A percentile compares a stretch with the other conserved stretches of the same genome.
Evolutionary conservation across 2,329 filamentous ascomycete species (phyloP).

Genomic region (Fusarium circinatum): DNA sequence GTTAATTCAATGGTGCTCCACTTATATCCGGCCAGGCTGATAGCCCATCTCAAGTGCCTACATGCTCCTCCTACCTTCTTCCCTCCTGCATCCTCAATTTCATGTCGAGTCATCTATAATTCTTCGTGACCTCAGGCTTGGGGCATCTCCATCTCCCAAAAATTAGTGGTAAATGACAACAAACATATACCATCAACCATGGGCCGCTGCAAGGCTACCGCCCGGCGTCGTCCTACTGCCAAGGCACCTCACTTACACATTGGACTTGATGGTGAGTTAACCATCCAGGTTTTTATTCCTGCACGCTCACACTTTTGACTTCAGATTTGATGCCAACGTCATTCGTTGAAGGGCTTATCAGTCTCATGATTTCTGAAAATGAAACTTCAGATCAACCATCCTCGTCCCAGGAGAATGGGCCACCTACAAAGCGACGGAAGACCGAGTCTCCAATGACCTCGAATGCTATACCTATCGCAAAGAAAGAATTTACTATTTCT

Average conservation of each 20-base stretch:
- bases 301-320: neutral
- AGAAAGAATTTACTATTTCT: constrained; percentile 40
- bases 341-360: constrained; percentile 38
- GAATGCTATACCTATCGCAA: constrained; percentile 43
- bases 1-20: constrained; percentile 16
- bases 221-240: neutral
- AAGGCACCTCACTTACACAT: constrained; percentile 18
- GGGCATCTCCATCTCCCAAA: neutral
- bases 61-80: constrained; percentile 29
- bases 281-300: neutral
- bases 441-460: constrained; percentile 12
- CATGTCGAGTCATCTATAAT: constrained; percentile 3
- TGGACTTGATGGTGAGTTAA: constrained; percentile 42
- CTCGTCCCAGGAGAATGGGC: constrained; percentile 20
- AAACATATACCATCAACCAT: constrained; percentile 12
- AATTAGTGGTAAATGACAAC: neutral
- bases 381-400: constrained; percentile 11
- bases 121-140: neutral
- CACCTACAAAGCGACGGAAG: constrained; percentile 48
- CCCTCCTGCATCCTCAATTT: constrained; percentile 27
- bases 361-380: constrained; percentile 31
- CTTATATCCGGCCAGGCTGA: constrained; percentile 40
- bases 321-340: constrained; percentile 42
- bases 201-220: constrained; percentile 21
- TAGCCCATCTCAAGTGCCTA: constrained; percentile 21